phyloP scores from a whole-genome alignment of 768 basidiomycete genomes.

The Lactarius hatsudake region DNA sequence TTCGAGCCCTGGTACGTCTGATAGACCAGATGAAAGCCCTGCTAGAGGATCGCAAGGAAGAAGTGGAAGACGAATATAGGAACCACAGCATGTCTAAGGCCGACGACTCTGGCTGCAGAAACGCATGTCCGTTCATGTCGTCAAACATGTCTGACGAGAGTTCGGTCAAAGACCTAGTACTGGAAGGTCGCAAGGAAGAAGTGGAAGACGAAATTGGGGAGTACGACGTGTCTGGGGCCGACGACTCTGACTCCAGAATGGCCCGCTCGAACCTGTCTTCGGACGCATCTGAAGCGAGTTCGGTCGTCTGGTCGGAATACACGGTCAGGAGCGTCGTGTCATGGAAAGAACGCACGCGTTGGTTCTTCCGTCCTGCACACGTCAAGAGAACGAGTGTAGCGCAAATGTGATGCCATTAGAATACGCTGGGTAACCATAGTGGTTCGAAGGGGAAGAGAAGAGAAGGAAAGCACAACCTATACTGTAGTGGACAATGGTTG shows the following conservation, averaged over 20 bases:
- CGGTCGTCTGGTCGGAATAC: not conserved
- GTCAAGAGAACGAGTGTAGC: not conserved
- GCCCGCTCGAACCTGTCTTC: not conserved
- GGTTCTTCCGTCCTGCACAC: not conserved
- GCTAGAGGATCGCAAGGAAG: not conserved
- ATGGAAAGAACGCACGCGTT: conserved; percentile 6
- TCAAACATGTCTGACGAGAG: not conserved
- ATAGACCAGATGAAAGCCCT: not conserved
- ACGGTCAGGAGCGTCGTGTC: conserved; percentile 7
- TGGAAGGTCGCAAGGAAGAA: not conserved
- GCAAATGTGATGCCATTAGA: not conserved
- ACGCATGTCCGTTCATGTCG: not conserved
- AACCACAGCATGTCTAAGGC: not conserved
- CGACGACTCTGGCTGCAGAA: not conserved
- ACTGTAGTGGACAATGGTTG: not conserved
- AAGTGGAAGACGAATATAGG: not conserved
- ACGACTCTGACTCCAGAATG: not conserved
- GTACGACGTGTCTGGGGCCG: not conserved
- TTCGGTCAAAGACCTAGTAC: not conserved
- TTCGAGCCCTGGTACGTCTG: not conserved
- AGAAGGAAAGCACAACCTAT: not conserved
- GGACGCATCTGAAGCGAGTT: not conserved
- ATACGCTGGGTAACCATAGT: not conserved
- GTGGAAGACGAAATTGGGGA: not conserved
- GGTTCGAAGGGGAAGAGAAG: too few species aligned